These are phyloP conservation scores for Ogataea hybrid DNA, from an alignment of 1,139 yeast genomes.

Conservation along the genomic window DNA sequence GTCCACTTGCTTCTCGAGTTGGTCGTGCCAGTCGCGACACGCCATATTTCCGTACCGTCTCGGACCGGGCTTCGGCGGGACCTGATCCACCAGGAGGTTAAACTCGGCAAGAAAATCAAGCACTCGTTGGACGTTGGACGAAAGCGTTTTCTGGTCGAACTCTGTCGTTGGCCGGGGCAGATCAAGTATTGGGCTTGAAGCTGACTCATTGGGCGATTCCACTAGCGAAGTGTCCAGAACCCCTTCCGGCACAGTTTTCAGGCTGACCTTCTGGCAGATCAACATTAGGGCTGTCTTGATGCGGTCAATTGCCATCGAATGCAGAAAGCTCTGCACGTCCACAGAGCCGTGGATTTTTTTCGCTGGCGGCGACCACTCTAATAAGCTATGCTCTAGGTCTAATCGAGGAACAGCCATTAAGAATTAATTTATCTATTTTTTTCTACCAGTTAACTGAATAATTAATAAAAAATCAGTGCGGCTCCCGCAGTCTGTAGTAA, in stretches of 20 bases:
- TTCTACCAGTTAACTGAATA: background rate
- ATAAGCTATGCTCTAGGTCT: background rate
- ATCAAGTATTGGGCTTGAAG: conserved; percentile 5
- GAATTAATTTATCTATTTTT: background rate
- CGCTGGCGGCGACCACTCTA: conserved; percentile 26
- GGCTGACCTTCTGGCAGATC: conserved; percentile 28
- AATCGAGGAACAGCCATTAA: conserved; percentile 3
- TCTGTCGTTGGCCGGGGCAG: conserved; percentile 18
- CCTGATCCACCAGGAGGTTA: conserved; percentile 47
- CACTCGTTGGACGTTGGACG: conserved; percentile 15
- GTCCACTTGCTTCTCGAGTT: conserved; percentile 25
- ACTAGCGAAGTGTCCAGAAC: conserved; percentile 26
- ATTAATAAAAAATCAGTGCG: background rate
- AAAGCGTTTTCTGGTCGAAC: conserved; percentile 4
- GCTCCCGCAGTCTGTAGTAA: conserved; percentile 19
- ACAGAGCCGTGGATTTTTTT: conserved; percentile 27
- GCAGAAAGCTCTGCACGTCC: conserved; percentile 29
- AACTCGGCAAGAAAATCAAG: conserved; percentile 35
- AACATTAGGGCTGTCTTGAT: conserved; percentile 24
- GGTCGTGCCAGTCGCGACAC: conserved; percentile 73
- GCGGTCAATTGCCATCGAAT: conserved; percentile 27
- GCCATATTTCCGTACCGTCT: conserved; percentile 87
- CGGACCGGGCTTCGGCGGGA: conserved; percentile 72
- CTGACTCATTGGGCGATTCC: conserved; percentile 15
- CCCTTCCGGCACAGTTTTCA: conserved; percentile 25